Evolutionary conservation across 805 yeast species (phyloP).

Genomic region (Candida cerambycidarum): DNA sequence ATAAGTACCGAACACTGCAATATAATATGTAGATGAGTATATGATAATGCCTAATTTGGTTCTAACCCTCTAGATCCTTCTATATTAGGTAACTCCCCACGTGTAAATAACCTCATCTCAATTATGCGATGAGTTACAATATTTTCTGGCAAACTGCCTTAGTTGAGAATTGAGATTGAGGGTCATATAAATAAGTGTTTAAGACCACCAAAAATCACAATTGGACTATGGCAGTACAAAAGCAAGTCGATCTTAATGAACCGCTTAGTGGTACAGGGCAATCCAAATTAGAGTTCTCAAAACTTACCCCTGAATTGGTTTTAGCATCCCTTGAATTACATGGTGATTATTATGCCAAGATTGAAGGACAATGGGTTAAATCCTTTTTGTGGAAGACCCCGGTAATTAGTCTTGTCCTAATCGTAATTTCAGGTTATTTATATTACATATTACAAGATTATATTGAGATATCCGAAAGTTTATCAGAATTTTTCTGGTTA

Average conservation of each 20-base stretch:
- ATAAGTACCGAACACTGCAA: not conserved
- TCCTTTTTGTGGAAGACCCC: constrained; percentile 47
- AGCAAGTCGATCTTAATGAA: constrained; percentile 49
- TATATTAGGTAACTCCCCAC: constrained; percentile 5
- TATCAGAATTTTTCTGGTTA: constrained; percentile 27
- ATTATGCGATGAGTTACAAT: not conserved
- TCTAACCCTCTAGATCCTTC: constrained; percentile 1
- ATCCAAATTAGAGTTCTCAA: constrained; percentile 50
- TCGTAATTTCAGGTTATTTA: constrained; percentile 11
- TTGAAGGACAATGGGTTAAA: constrained; percentile 48
- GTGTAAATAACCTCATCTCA: constrained; percentile 6
- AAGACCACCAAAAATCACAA: not conserved
- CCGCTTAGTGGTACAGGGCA: constrained; percentile 56
- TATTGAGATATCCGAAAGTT: constrained; percentile 29
- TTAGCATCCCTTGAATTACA: constrained; percentile 62
- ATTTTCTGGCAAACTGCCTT: not conserved
- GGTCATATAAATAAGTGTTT: not conserved
- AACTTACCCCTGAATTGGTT: constrained; percentile 55
- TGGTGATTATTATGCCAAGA: constrained; percentile 55
- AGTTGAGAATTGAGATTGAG: not conserved
- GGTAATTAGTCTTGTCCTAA: constrained; percentile 19
- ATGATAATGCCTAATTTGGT: not conserved
- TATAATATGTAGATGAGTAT: too few species aligned
- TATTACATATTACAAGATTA: constrained; percentile 30
- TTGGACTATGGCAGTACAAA: constrained; percentile 43